Percentiles rank a stretch among this genome's conserved stretches.
These are phyloP conservation scores for Brassica carinata DNA, from an alignment of 345 rosid genomes.

Conservation along the genomic window DNA sequence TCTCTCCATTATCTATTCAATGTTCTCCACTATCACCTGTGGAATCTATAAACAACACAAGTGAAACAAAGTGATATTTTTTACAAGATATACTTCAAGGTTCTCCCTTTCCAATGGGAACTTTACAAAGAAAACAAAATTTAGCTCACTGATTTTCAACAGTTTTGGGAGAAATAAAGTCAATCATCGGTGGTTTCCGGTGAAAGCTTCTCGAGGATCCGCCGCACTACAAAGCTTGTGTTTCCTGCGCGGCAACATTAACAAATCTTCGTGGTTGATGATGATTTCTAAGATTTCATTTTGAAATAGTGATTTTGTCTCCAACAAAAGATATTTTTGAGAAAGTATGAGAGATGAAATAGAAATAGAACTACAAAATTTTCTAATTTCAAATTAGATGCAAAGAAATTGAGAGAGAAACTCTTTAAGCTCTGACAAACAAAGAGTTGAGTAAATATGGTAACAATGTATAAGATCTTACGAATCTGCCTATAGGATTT, in stretches of 20 bases:
- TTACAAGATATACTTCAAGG: background rate
- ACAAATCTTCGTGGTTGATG: no score
- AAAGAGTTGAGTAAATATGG: no score
- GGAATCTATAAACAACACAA: conserved; percentile 54
- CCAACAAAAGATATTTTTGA: no score
- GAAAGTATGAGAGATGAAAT: no score
- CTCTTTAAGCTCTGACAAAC: no score
- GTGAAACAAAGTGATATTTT: background rate
- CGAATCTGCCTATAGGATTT: no score
- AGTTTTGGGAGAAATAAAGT: conserved; percentile 92
- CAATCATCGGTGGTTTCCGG: conserved; percentile 68
- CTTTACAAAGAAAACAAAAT: conserved; percentile 23
- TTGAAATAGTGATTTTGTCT: no score
- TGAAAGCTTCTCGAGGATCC: conserved; percentile 92
- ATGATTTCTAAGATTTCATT: no score
- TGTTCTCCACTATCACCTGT: conserved; percentile 91
- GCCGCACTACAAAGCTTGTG: conserved; percentile 75
- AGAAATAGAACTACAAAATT: no score
- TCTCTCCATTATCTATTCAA: conserved; percentile 94
- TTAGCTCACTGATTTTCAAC: conserved; percentile 82
- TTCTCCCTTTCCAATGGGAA: conserved; percentile 1
- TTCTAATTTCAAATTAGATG: no score
- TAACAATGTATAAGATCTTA: no score
- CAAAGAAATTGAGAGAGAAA: no score
- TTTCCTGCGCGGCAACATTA: conserved; percentile 46